A percentile compares a stretch with the other conserved stretches of the same genome.
These are phyloP conservation scores for Flammula alnicola DNA, from an alignment of 1,284 basidiomycete species.

Conservation along the genomic window DNA sequence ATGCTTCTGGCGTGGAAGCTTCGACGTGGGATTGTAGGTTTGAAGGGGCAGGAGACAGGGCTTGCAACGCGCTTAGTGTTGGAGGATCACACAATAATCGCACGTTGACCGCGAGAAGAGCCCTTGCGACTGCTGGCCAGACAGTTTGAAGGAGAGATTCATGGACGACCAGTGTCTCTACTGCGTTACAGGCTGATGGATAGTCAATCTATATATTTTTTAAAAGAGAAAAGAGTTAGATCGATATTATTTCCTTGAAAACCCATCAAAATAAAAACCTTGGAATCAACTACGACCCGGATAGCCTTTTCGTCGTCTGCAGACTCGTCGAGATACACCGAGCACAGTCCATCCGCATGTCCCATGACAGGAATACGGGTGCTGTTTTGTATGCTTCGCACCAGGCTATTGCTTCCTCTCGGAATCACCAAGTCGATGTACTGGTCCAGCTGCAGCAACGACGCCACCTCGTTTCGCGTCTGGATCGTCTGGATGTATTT, in stretches of 20 bases:
- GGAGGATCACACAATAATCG: slow-evolving; percentile 79
- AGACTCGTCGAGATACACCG: slow-evolving; percentile 86
- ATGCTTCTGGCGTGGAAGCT: slow-evolving; percentile 66
- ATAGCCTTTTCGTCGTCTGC: slow-evolving; percentile 82
- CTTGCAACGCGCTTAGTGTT: slow-evolving; percentile 58
- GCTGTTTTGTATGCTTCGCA: slow-evolving; percentile 85
- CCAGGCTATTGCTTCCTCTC: slow-evolving; percentile 91
- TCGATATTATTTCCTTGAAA: too few relatives aligned
- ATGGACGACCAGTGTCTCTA: slow-evolving; percentile 91
- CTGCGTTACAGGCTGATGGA: slow-evolving; percentile 95
- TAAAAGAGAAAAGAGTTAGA: too few relatives aligned
- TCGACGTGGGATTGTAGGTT: slow-evolving; percentile 54
- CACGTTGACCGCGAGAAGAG: slow-evolving; percentile 75
- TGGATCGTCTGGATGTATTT: slow-evolving; percentile 93
- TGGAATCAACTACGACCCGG: slow-evolving; percentile 87
- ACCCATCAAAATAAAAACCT: too few relatives aligned
- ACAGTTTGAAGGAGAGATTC: slow-evolving; percentile 67
- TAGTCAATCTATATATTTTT: slow-evolving; percentile 90
- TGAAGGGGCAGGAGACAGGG: slow-evolving; percentile 36
- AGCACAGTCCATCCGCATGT: slow-evolving; percentile 95
- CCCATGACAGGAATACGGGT: slow-evolving; percentile 99
- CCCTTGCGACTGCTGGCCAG: slow-evolving; percentile 81
- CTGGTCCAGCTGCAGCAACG: slow-evolving; percentile 83
- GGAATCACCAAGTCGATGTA: slow-evolving; percentile 99
- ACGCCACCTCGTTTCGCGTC: slow-evolving; percentile 90